Conservation (phyloP, 345 rosid species). For the Rubroshorea leprosula region DNA sequence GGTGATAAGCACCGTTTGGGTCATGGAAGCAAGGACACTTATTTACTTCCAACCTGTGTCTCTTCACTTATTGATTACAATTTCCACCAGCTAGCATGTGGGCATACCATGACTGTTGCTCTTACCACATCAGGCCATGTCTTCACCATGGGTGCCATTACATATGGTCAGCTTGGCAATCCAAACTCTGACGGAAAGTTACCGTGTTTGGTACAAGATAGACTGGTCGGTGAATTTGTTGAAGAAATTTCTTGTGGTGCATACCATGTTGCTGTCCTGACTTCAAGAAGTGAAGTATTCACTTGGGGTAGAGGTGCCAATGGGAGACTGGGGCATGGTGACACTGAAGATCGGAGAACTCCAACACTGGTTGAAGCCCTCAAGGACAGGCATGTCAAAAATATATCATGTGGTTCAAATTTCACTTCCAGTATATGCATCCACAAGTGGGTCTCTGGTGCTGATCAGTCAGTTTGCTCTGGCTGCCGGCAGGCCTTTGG, state of each 20-base stretch:
- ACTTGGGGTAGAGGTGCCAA: conserved; percentile 95
- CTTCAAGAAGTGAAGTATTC: conserved; percentile 90
- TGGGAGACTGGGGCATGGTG: conserved; percentile 91
- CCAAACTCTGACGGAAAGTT: conserved; percentile 60
- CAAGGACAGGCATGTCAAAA: conserved; percentile 81
- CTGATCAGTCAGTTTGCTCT: conserved; percentile 89
- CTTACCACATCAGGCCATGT: conserved; percentile 96
- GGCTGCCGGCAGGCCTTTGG: conserved; percentile 93
- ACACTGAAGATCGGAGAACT: conserved; percentile 55
- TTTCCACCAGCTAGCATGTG: conserved; percentile 84
- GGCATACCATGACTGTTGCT: conserved; percentile 75
- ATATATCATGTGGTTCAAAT: conserved; percentile 88
- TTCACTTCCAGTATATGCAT: conserved; percentile 84
- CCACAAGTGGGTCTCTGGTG: conserved; percentile 95
- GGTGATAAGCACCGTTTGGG: conserved; percentile 88
- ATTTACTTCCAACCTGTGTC: conserved; percentile 77
- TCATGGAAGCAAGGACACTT: conserved; percentile 82
- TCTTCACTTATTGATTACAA: conserved; percentile 86
- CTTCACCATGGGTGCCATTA: conserved; percentile 77
- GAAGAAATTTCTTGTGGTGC: conserved; percentile 93
- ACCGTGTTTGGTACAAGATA: conserved; percentile 80
- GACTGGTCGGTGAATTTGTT: conserved; percentile 84
- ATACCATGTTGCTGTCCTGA: conserved; percentile 73
- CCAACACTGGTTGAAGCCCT: conserved; percentile 85
- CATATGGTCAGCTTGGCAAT: conserved; percentile 77